Percentiles rank a stretch among this genome's conserved stretches.
Conservation (phyloP, 768 basidiomycete species). For the Naganishia vaughanmartiniae region DNA sequence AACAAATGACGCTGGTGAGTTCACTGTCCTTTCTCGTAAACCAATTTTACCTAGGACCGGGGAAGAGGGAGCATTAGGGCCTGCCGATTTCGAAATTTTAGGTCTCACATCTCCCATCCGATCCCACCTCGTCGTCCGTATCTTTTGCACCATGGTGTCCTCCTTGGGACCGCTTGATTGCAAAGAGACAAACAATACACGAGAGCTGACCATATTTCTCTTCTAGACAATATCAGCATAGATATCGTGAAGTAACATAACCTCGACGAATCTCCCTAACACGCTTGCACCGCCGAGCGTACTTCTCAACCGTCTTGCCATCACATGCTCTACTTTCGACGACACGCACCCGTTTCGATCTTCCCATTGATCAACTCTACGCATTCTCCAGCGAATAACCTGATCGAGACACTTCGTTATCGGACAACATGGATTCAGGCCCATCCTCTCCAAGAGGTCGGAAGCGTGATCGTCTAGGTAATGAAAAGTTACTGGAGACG, state of each 20-base stretch:
- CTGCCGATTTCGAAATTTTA: neutral
- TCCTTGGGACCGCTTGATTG: too few species aligned
- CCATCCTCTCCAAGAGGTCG: constrained; percentile 18
- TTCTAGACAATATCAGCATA: neutral
- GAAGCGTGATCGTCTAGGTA: constrained; percentile 21
- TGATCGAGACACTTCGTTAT: neutral
- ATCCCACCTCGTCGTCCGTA: neutral
- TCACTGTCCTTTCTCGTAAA: neutral
- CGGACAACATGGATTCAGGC: constrained; percentile 20
- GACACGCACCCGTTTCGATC: neutral
- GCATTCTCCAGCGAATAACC: neutral
- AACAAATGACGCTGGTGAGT: constrained; percentile 7
- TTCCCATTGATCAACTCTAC: neutral
- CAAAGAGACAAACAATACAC: too few species aligned
- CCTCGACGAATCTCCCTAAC: neutral
- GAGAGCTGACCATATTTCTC: neutral
- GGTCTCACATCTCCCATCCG: neutral
- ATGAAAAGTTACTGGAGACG: constrained; percentile 1
- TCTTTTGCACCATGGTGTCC: neutral
- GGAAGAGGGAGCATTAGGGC: neutral
- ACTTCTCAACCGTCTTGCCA: neutral
- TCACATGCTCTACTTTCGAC: constrained; percentile 14
- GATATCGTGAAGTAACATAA: neutral
- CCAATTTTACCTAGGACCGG: neutral
- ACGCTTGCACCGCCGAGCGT: neutral